Evolutionary conservation across 2,329 filamentous ascomycete genomes (phyloP), one percentile per base, ranked within the genome.

Genomic region (Magnaporthales sp.): DNA sequence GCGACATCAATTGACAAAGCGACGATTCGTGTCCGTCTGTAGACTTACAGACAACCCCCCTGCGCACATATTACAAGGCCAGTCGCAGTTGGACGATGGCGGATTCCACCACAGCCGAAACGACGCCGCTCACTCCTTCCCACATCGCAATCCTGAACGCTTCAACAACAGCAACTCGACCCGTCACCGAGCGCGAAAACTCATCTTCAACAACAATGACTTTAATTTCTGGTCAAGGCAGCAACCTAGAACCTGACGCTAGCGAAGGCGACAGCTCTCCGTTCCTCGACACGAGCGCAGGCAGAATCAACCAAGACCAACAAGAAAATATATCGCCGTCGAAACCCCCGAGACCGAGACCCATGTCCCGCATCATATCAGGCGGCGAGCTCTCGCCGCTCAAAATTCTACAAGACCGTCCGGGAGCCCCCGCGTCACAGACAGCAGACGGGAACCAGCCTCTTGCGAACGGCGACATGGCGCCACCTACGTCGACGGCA

Each of bases 331-430:
- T 77, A 51, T 65, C 72, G 67, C 79, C 81, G 62, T 76, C 78
- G 19, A 22, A 54, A 11, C 15, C 67, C 15, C 69, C 70, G 22
- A 80, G 80, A 58, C 79, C 81, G 11, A 77, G 83, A 26, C 75
- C 75, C 63, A 80, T 83, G 68, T 86, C 84, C 26, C 81, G 85
- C 69, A 81, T 87, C 70, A 76, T 86, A 66, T 86, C 85, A 38
- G 84, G 85, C 67, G 81, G 77, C 67, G 84, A 84, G 70, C 80
- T 86, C 32, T 85, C 85, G 64, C 85, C 85, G 54, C 78, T 87
- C 46, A 85, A 84, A 76, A 84, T 87, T 63, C 77, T 87, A 46
- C 73, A 78, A 32, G 64, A 69, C 65, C 24, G 68, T 66, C 22
- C 70, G 19, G 26, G 29, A 30, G 24, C 62, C 62, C 29, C 32